A percentile compares a stretch with the other conserved stretches of the same genome.
These are phyloP conservation scores for Sporothrix sp. DNA, from an alignment of 2,329 filamentous ascomycete species.

Conservation along the genomic window DNA sequence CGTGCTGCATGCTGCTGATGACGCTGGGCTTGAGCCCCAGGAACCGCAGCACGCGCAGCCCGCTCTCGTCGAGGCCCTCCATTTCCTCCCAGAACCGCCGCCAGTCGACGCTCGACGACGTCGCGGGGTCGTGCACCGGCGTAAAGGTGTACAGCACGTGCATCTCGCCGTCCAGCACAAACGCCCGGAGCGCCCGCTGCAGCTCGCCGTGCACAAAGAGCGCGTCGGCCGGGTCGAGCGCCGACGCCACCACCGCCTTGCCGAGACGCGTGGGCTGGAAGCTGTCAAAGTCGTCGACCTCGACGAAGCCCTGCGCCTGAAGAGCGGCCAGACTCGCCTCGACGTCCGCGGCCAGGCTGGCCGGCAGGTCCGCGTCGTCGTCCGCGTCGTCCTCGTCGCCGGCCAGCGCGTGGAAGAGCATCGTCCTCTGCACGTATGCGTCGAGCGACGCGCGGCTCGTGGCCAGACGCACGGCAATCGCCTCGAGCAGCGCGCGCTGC, in stretches of 20 bases:
- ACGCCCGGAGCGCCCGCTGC: slow-evolving; percentile 55
- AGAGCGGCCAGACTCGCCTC: slow-evolving; percentile 41
- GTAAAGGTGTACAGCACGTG: slow-evolving; percentile 71
- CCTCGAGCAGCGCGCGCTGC: slow-evolving; percentile 61
- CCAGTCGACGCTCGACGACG: slow-evolving; percentile 52
- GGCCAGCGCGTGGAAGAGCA: slow-evolving; percentile 51
- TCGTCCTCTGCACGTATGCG: slow-evolving; percentile 59
- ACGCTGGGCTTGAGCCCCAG: slow-evolving; percentile 58
- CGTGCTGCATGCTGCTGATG: slow-evolving; percentile 61
- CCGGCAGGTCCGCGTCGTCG: not conserved
- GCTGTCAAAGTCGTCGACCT: slow-evolving; percentile 36
- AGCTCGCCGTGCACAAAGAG: slow-evolving; percentile 64
- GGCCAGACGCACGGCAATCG: slow-evolving; percentile 57
- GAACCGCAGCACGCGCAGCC: slow-evolving; percentile 56
- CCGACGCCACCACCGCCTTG: slow-evolving; percentile 61
- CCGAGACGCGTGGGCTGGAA: slow-evolving; percentile 57
- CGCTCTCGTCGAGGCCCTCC: slow-evolving; percentile 60
- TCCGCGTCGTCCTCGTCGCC: not conserved
- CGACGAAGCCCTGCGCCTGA: slow-evolving; percentile 35
- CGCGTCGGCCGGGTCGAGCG: slow-evolving; percentile 64
- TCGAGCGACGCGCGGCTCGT: slow-evolving; percentile 54
- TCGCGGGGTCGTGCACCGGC: slow-evolving; percentile 48
- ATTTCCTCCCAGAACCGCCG: slow-evolving; percentile 61
- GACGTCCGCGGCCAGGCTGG: slow-evolving; percentile 33
- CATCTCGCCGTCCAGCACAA: slow-evolving; percentile 75